Evolutionary conservation across 768 basidiomycete species (phyloP).

Genomic region (Pulveroboletus ravenelii): DNA sequence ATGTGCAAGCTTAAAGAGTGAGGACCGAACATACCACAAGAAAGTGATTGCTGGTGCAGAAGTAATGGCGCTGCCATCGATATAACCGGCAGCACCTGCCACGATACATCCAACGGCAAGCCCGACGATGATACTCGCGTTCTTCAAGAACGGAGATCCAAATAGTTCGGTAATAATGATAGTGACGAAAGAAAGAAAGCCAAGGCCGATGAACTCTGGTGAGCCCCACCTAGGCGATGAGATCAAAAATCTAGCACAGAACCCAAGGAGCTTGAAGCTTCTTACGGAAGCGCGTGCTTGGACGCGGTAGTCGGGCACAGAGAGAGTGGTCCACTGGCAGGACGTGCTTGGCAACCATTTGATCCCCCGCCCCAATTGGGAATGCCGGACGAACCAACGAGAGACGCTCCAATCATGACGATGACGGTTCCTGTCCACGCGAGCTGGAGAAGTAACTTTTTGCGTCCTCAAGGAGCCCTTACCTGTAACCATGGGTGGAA

Average conservation of each 20-base stretch:
- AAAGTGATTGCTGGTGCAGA: conserved; percentile 77
- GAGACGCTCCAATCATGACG: conserved; percentile 72
- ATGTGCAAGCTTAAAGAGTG: background rate
- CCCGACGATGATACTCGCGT: conserved; percentile 72
- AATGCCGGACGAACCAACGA: conserved; percentile 71
- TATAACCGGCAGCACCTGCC: conserved; percentile 74
- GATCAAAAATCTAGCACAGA: background rate
- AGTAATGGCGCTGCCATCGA: conserved; percentile 59
- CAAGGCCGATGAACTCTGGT: conserved; percentile 80
- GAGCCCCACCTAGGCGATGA: conserved; percentile 60
- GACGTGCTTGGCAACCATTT: conserved; percentile 61
- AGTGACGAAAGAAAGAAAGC: conserved; percentile 74
- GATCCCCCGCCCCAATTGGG: conserved; percentile 84
- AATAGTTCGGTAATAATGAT: conserved; percentile 80
- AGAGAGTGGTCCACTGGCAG: conserved; percentile 58
- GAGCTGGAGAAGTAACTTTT: background rate
- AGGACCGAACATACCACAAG: conserved; percentile 46
- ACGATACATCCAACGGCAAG: conserved; percentile 77
- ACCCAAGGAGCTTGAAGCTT: background rate
- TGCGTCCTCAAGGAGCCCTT: background rate
- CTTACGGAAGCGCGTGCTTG: conserved; percentile 61
- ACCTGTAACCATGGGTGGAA: conserved; percentile 81
- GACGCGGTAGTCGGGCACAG: conserved; percentile 71
- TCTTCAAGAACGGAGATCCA: conserved; percentile 82
- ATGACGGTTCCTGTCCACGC: conserved; percentile 59